Base-by-base conservation (phyloP, 805 yeast species). In the Wickerhamiella azyma region DNA sequence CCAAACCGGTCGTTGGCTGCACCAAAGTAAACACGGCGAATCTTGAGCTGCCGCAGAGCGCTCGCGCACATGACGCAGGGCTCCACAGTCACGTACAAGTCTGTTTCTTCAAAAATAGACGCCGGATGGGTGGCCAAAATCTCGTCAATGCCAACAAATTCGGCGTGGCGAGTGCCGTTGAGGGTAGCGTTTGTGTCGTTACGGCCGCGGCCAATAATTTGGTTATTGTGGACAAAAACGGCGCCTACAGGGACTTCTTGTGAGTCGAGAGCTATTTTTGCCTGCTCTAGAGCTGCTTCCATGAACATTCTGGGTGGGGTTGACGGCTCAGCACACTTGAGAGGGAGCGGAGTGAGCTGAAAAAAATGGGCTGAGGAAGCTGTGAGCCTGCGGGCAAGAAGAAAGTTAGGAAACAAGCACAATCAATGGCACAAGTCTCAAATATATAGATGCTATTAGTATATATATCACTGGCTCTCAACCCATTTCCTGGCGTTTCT, bases 61-160 rank as follows among this genome's bases (percentile, higher is more conserved):
- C 92, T 77, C 0, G 96, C 97, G 66, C 98, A 92, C 98, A 92
- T 92, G 7, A 92, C 81, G 59, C 98, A 92, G 0, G 98, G 98
- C 62, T 92, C 98, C 0, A 92, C 96, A 0, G 97, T 86, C 21
- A 92, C 98, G 61, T 86, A 89, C 7, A 92, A 68, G 26, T 76
- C 77, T 2, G 83, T 68, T 21, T 78, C 73, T 33, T 62, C 55
- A 55, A 85, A 75, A 9, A 62, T 51, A 5, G 48, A 37, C 0
- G 56, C 50, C 4, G 66, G 58, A 38, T 62, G 60, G 28, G 62
- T 56, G 4, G 58, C 52, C 32, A 71, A 60, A 8, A 81, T 72
- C 26, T 64, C 59, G 39, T 77, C 77, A 13, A 85, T 79, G 0
- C 89, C 96, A 48, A 81, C 70, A 53, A 92, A 81, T 61, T 89